Evolutionary conservation across 331 rosid genomes (phyloP).

Genomic region (Dryas integrifolia): DNA sequence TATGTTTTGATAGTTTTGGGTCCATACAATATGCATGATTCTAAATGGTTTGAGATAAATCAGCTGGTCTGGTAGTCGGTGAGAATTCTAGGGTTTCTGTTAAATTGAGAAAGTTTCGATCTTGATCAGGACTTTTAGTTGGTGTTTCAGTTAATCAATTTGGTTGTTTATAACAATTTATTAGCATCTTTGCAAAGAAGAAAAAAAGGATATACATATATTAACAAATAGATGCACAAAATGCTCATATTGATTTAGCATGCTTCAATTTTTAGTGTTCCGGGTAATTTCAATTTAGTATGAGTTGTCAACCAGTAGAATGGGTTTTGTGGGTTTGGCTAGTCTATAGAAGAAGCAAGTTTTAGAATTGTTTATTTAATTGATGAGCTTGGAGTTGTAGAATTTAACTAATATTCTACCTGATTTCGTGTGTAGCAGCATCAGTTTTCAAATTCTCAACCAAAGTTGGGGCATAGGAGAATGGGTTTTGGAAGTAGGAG

Average conservation of each 20-base stretch:
- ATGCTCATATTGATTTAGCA: too few relatives aligned
- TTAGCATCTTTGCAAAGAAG: too few relatives aligned
- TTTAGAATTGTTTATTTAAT: background rate
- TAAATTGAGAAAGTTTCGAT: background rate
- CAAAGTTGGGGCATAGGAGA: constrained; percentile 46
- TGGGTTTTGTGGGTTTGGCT: background rate
- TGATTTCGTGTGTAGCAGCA: constrained; percentile 41
- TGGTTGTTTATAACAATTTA: background rate
- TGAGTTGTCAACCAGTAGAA: background rate
- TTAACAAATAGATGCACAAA: too few relatives aligned
- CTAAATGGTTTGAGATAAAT: constrained; percentile 12
- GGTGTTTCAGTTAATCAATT: background rate
- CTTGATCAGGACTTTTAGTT: background rate
- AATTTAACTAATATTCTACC: background rate
- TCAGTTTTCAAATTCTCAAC: constrained; percentile 30
- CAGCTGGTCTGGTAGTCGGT: background rate
- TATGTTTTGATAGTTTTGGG: background rate
- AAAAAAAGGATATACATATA: too few relatives aligned
- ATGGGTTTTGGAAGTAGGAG: constrained; percentile 42
- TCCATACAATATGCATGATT: background rate
- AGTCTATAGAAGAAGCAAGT: background rate
- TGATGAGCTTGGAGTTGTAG: constrained; percentile 1
- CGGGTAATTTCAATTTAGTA: too few relatives aligned
- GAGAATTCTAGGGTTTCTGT: constrained; percentile 5
- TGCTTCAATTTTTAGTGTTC: too few relatives aligned